Evolutionary conservation across 495 filamentous ascomycete species (phyloP), one percentile per base, ranked within the genome.

Genomic region (Annulohypoxylon moriforme): DNA sequence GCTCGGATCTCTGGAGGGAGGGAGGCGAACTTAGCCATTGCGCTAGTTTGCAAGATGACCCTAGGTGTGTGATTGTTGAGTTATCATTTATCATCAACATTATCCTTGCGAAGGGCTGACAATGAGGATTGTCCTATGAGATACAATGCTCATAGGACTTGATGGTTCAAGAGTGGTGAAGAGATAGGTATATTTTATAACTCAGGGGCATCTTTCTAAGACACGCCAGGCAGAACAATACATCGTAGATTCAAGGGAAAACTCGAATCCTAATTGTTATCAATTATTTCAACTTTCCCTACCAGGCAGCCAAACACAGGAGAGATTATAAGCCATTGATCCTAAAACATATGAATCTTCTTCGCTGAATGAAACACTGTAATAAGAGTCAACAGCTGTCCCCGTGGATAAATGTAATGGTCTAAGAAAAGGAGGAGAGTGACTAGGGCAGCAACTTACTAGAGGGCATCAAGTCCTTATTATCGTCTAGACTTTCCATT

Each of bases 391-490:
- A 60, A 47, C 10, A 11, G 65, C 22, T 50, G 2, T 8, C n/a
- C 16, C 9, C 33, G 31, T 13, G 14, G n/a, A n/a, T 24, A 38
- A 29, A 3, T 8, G 7, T 2, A 31, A 4, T 2, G 31, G 27
- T n/a, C n/a, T n/a, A n/a, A 55, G 60, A 62, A 59, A 13, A 4
- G 24, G 25, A 62, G 55, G 27, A 62, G 22, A 29, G 49, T 50
- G n/a, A 49, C 27, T 1, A 16, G 24, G 22, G 27, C 16, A 53
- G n/a, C 29, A 46, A 60, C 71, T 55, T 66, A 76, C 66, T 81
- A 9, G 78, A 77, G 62, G 78, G 80, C 72, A 82, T 65, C 33
- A 82, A 72, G 56, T 79, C 76, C 68, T 73, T 77, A 47, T 79
- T 79, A 20, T 82, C 77, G 33, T 80, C 72, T 46, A 82, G 67